phyloP scores from a whole-genome alignment of 371 early-diverging fungal species.

The Encephalitozoon intestinalis region DNA sequence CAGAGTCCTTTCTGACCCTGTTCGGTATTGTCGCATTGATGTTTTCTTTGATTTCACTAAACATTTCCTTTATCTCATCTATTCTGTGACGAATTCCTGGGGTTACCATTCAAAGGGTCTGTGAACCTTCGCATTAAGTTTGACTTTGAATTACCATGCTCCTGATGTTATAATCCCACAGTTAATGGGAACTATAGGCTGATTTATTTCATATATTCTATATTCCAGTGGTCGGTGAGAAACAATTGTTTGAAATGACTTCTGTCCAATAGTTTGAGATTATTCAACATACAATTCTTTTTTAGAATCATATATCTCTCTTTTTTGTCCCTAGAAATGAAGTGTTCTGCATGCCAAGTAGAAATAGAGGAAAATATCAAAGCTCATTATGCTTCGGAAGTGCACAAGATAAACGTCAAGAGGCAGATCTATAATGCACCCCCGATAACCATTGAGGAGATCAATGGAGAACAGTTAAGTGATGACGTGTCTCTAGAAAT shows the following conservation, averaged over 20 bases:
- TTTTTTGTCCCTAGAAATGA: conserved; percentile 3
- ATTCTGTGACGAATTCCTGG: background rate
- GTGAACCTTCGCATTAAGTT: background rate
- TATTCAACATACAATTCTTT: background rate
- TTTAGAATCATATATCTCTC: background rate
- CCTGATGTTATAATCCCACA: too few relatives aligned
- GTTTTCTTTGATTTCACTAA: conserved; percentile 1
- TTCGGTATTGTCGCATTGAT: background rate
- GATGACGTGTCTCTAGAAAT: conserved; percentile 11
- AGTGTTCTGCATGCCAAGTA: conserved; percentile 37
- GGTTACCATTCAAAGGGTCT: background rate
- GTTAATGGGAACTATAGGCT: too few relatives aligned
- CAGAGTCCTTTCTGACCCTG: background rate
- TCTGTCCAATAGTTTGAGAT: background rate
- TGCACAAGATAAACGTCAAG: conserved; percentile 36
- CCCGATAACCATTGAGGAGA: conserved; percentile 26
- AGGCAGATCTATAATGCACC: conserved; percentile 32
- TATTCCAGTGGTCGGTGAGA: background rate
- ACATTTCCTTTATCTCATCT: background rate
- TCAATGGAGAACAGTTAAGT: background rate
- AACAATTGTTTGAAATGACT: background rate
- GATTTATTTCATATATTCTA: background rate
- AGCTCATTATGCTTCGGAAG: conserved; percentile 29
- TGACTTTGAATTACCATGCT: background rate
- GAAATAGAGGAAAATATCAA: conserved; percentile 7